Conservation (phyloP, 495 filamentous ascomycete genomes). For the Podospora tetraspora region DNA sequence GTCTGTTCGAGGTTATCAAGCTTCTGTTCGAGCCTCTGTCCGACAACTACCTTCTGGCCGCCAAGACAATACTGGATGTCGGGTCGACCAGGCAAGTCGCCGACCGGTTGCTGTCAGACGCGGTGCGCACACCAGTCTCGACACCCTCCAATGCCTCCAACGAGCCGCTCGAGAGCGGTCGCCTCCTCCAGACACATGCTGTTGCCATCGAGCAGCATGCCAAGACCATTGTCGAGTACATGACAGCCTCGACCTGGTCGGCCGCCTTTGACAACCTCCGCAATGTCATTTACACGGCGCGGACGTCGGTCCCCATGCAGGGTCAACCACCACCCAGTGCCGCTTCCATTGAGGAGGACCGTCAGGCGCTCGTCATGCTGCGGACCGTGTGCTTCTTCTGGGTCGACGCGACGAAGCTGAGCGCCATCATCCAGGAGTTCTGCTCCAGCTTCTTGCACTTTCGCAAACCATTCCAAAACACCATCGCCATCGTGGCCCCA, state of each 20-base stretch:
- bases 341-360: conserved; percentile 48
- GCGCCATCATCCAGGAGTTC: conserved; percentile 55
- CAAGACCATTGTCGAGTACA: conserved; percentile 51
- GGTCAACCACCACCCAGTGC: conserved; percentile 32
- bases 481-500: conserved; percentile 53
- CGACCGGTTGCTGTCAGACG: conserved; percentile 29
- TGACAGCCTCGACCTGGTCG: conserved; percentile 57
- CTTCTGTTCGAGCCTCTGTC: conserved; percentile 43
- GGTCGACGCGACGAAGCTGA: conserved; percentile 56
- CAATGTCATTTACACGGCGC: conserved; percentile 43
- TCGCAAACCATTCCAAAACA: conserved; percentile 56
- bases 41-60: conserved; percentile 42
- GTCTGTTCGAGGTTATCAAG: conserved; percentile 42
- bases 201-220: conserved; percentile 44
- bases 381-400: conserved; percentile 54
- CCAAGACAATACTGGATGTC: conserved; percentile 44
- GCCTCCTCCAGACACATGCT: conserved; percentile 26
- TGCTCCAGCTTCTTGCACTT: conserved; percentile 59
- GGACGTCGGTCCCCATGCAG: conserved; percentile 40
- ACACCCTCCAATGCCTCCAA: conserved; percentile 30
- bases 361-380: conserved; percentile 43
- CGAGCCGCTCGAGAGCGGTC: conserved; percentile 37
- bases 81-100: conserved; percentile 30
- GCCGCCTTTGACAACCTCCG: conserved; percentile 51
- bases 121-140: conserved; percentile 31